Evolutionary conservation across 352 stramenopile species (phyloP).

Genomic region (Phytopythium oedochilum): DNA sequence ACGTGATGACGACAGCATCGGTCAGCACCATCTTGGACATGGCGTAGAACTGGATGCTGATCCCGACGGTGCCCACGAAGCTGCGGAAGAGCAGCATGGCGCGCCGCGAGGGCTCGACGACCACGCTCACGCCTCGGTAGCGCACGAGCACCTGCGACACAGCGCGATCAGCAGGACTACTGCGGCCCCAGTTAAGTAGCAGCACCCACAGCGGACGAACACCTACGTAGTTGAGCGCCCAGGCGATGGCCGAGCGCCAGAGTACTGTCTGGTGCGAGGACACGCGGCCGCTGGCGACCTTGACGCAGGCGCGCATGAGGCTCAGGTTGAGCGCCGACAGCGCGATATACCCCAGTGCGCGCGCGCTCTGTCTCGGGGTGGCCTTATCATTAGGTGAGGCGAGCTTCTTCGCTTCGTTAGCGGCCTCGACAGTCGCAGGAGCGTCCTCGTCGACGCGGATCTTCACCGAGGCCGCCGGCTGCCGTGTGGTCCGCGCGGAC

Average conservation of each 20-base stretch:
- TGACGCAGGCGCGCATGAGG: constrained; percentile 47
- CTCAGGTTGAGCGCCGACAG: constrained; percentile 52
- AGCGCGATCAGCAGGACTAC: too few relatives aligned
- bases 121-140: constrained; percentile 10
- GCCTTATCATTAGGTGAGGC: too few relatives aligned
- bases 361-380: neutral
- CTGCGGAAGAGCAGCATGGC: constrained; percentile 33
- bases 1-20: constrained; percentile 62
- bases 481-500: neutral
- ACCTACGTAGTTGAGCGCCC: constrained; percentile 34
- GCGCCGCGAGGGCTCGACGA: constrained; percentile 16
- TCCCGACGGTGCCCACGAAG: constrained; percentile 45
- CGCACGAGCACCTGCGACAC: constrained; percentile 18
- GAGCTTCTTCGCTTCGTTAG: neutral
- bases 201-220: too few relatives aligned
- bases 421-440: neutral
- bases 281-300: constrained; percentile 39
- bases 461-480: neutral
- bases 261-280: constrained; percentile 53
- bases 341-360: constrained; percentile 36
- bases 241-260: constrained; percentile 43
- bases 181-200: too few relatives aligned
- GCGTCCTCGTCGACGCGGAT: neutral
- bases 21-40: constrained; percentile 72
- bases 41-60: constrained; percentile 61